Evolutionary conservation across 768 basidiomycete genomes (phyloP).

Genomic region (Psilocybe subaeruginosa): DNA sequence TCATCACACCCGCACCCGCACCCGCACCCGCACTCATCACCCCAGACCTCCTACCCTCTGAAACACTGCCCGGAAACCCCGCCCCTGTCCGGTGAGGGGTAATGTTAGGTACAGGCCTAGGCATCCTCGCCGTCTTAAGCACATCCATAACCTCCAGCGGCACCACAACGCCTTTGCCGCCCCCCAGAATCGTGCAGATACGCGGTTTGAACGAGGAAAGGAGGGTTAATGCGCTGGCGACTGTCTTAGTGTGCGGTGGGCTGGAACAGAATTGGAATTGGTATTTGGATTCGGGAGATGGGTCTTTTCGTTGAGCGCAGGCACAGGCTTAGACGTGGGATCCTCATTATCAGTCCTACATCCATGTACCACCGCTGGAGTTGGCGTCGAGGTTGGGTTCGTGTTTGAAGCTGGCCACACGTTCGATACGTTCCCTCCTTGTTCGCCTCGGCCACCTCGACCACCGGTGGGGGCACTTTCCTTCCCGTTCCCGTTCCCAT

Average conservation of each 20-base stretch:
- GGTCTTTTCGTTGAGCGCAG: no score
- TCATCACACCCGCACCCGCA: neutral
- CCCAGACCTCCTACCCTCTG: neutral
- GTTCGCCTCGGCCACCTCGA: no score
- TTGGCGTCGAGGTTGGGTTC: no score
- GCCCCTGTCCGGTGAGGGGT: neutral
- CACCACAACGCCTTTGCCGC: slow-evolving; percentile 26
- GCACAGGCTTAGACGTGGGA: no score
- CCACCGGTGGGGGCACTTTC: no score
- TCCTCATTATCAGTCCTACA: no score
- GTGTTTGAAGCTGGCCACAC: no score
- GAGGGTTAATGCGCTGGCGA: slow-evolving; percentile 45
- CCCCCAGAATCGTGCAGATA: slow-evolving; percentile 43
- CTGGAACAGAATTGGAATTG: neutral
- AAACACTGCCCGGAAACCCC: neutral
- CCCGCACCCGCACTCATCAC: neutral
- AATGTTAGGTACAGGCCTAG: neutral
- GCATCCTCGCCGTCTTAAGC: slow-evolving; percentile 20
- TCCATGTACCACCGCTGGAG: no score
- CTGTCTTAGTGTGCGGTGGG: slow-evolving; percentile 24
- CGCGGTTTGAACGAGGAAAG: slow-evolving; percentile 42
- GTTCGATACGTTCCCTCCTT: no score
- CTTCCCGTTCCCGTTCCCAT: no score
- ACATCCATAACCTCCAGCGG: slow-evolving; percentile 49
- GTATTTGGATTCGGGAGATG: no score